Conservation (phyloP, 805 yeast species). For the Starmerella davenportii region DNA sequence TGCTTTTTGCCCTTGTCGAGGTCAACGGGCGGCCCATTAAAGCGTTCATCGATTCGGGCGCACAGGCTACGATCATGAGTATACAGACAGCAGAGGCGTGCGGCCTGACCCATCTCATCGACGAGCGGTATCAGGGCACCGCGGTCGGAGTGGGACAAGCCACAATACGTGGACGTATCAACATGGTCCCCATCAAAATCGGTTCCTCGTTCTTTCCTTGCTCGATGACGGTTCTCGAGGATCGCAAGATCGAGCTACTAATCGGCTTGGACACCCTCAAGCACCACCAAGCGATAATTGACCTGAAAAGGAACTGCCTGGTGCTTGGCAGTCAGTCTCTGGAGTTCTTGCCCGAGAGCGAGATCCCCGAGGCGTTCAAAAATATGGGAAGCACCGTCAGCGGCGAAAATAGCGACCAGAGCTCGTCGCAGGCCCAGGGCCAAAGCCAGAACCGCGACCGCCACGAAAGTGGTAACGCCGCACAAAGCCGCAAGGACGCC, state of each 20-base stretch:
- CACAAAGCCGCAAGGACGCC: neutral
- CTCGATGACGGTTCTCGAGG: slow-evolving; percentile 53
- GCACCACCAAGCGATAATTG: slow-evolving; percentile 70
- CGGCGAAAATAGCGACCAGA: neutral
- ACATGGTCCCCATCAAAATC: slow-evolving; percentile 69
- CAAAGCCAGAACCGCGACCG: neutral
- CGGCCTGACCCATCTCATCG: slow-evolving; percentile 55
- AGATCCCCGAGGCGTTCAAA: slow-evolving; percentile 31
- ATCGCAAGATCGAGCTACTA: slow-evolving; percentile 37
- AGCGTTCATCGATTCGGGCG: slow-evolving; percentile 95
- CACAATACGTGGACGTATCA: slow-evolving; percentile 65
- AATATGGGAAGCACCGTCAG: neutral
- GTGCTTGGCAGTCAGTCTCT: slow-evolving; percentile 58
- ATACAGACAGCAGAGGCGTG: slow-evolving; percentile 58
- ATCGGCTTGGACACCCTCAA: slow-evolving; percentile 82
- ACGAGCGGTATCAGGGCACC: slow-evolving; percentile 58
- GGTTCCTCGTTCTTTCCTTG: slow-evolving; percentile 49
- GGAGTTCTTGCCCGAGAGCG: slow-evolving; percentile 53
- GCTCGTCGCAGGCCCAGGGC: neutral
- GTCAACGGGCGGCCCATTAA: slow-evolving; percentile 67
- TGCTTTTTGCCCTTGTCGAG: slow-evolving; percentile 64
- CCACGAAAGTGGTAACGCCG: neutral
- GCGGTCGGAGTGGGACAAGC: slow-evolving; percentile 85
- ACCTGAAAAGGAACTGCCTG: slow-evolving; percentile 46
- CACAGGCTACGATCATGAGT: slow-evolving; percentile 71